Evolutionary conservation across 768 basidiomycete genomes (phyloP).

Genomic region (Rhizopogon rudus): DNA sequence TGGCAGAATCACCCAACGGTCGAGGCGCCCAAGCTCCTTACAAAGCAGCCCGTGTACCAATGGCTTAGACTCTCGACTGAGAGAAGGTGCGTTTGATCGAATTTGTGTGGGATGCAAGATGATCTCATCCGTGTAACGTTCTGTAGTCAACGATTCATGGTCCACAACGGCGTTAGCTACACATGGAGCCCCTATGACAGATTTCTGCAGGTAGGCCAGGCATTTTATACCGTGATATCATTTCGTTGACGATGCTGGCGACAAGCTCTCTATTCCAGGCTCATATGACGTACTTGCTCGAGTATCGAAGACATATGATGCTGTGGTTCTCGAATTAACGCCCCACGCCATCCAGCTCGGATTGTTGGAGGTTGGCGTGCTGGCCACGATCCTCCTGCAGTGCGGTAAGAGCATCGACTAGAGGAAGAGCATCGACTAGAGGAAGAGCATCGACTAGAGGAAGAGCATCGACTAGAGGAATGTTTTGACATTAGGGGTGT

Average conservation of each 20-base stretch:
- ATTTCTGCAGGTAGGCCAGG: constrained; percentile 45
- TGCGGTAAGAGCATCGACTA: constrained; percentile 64
- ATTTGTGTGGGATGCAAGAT: background rate
- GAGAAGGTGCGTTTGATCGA: constrained; percentile 29
- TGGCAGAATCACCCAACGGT: constrained; percentile 47
- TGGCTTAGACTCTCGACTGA: constrained; percentile 55
- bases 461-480: constrained; percentile 40
- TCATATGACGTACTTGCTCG: constrained; percentile 41
- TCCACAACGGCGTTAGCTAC: constrained; percentile 43
- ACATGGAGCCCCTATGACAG: constrained; percentile 52
- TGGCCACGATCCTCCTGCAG: constrained; percentile 51
- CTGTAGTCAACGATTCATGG: constrained; percentile 44
- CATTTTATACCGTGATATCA: background rate
- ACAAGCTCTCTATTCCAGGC: constrained; percentile 44
- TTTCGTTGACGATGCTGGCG: background rate
- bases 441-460: too few relatives aligned
- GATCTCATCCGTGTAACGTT: background rate
- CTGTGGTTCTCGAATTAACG: constrained; percentile 50
- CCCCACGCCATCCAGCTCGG: constrained; percentile 49
- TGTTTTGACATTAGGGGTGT: background rate
- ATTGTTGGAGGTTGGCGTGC: constrained; percentile 46
- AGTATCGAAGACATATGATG: constrained; percentile 40
- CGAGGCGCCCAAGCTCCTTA: constrained; percentile 47
- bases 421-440: too few relatives aligned
- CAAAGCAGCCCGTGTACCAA: constrained; percentile 42